Conservation (phyloP, 768 basidiomycete species). For the Auricularia auricula-judae region DNA sequence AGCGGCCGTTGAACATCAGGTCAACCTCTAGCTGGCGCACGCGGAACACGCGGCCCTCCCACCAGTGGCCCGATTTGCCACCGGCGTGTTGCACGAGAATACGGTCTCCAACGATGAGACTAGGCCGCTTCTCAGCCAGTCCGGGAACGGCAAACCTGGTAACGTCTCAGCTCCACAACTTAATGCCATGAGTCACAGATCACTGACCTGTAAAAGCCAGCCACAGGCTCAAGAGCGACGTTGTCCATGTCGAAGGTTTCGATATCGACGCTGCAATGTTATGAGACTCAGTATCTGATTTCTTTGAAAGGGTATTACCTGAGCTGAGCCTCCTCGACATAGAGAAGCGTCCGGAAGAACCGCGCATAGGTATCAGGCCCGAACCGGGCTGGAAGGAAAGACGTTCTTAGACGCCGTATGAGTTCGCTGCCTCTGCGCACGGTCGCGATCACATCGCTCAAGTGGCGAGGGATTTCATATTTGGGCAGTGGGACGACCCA, state of each 20-base stretch:
- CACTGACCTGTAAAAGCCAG: constrained; percentile 7
- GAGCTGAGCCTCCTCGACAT: constrained; percentile 30
- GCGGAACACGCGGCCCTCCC: constrained; percentile 45
- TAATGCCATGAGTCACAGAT: not conserved
- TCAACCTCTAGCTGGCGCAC: constrained; percentile 39
- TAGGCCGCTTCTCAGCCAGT: constrained; percentile 46
- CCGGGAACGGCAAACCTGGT: constrained; percentile 36
- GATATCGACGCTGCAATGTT: constrained; percentile 10
- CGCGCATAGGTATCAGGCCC: constrained; percentile 28
- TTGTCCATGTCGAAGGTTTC: constrained; percentile 23
- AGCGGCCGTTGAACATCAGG: constrained; percentile 34
- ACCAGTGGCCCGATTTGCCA: constrained; percentile 36
- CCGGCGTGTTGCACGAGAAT: constrained; percentile 27
- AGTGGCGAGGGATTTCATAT: constrained; percentile 26
- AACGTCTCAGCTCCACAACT: not conserved
- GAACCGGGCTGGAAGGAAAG: constrained; percentile 26
- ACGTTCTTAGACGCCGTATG: constrained; percentile 16
- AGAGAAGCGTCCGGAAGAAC: constrained; percentile 35
- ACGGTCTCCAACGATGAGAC: constrained; percentile 41
- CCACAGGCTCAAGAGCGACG: constrained; percentile 5
- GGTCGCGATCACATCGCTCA: constrained; percentile 21
- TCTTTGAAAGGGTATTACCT: not conserved
- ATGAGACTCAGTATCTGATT: too few relatives aligned
- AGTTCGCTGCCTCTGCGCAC: constrained; percentile 10
- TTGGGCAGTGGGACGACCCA: constrained; percentile 30